A percentile compares a stretch with the other conserved stretches of the same genome.
These are phyloP conservation scores for Rosa rugosa DNA, from an alignment of 306 rosid species.

Conservation along the genomic window DNA sequence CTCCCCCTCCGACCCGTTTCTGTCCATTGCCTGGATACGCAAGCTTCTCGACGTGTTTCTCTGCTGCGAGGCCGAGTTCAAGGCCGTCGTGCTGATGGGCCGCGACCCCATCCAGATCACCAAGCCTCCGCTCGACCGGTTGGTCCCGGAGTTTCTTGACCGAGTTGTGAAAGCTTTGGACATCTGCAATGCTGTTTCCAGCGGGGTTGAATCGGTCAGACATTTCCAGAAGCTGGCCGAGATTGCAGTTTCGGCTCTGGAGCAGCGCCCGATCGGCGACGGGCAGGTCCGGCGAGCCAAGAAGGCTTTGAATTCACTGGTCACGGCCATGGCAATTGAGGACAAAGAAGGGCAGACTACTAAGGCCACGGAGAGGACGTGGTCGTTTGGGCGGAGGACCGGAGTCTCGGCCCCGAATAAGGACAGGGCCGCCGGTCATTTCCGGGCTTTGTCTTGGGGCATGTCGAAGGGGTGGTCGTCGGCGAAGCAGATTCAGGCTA, in stretches of 20 bases:
- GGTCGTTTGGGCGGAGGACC: constrained; percentile 77
- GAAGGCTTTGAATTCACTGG: constrained; percentile 60
- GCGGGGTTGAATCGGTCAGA: constrained; percentile 69
- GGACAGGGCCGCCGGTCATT: constrained; percentile 38
- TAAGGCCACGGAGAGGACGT: constrained; percentile 61
- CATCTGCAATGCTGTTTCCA: constrained; percentile 74
- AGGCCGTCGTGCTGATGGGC: constrained; percentile 69
- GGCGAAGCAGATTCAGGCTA: constrained; percentile 77
- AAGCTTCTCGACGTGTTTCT: constrained; percentile 74
- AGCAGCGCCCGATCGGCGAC: constrained; percentile 66
- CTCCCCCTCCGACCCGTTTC: constrained; percentile 34
- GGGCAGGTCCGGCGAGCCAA: constrained; percentile 87
- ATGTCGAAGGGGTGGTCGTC: constrained; percentile 91
- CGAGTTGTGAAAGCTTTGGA: constrained; percentile 77
- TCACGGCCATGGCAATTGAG: constrained; percentile 53
- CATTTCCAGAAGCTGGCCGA: constrained; percentile 75
- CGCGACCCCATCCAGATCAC: constrained; percentile 67
- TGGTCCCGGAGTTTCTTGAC: constrained; percentile 72
- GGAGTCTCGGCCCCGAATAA: constrained; percentile 16
- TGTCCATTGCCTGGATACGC: constrained; percentile 72
- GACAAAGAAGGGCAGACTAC: constrained; percentile 47
- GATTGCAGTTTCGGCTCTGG: constrained; percentile 66
- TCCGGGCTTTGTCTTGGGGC: constrained; percentile 54
- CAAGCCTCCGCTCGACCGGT: constrained; percentile 77
- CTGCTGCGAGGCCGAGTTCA: constrained; percentile 92